phyloP scores from a whole-genome alignment of 768 basidiomycete species.

The Hemileccinum rubropunctum region DNA sequence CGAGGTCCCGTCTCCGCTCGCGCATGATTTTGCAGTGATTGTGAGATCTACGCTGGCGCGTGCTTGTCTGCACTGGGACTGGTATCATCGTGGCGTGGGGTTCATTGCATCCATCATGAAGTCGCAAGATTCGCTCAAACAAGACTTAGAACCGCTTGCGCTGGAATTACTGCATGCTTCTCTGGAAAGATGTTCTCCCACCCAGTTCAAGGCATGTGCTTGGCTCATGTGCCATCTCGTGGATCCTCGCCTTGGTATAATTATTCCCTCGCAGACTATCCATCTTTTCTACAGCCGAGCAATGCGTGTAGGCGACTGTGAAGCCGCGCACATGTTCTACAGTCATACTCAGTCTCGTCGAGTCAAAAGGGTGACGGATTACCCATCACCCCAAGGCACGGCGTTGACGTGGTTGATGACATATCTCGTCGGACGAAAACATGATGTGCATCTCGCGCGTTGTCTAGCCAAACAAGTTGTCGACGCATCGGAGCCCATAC shows the following conservation, averaged over 20 bases:
- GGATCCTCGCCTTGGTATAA: slow-evolving; percentile 22
- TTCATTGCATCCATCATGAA: slow-evolving; percentile 35
- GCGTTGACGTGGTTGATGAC: slow-evolving; percentile 54
- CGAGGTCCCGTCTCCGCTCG: slow-evolving; percentile 31
- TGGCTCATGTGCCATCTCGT: slow-evolving; percentile 42
- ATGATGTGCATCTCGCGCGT: slow-evolving; percentile 46
- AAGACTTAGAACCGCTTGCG: slow-evolving; percentile 33
- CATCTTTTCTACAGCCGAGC: slow-evolving; percentile 47
- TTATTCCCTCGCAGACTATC: slow-evolving; percentile 44
- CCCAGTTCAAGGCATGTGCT: slow-evolving; percentile 39
- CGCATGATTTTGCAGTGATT: slow-evolving; percentile 43
- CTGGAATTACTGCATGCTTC: slow-evolving; percentile 45
- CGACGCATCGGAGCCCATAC: slow-evolving; percentile 39
- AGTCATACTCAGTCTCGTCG: slow-evolving; percentile 37
- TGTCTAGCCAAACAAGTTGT: slow-evolving; percentile 49
- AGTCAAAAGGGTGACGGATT: slow-evolving; percentile 34
- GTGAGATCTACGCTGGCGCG: slow-evolving; percentile 48
- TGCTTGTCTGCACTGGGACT: slow-evolving; percentile 55
- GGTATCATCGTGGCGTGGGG: slow-evolving; percentile 41
- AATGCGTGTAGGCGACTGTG: slow-evolving; percentile 21
- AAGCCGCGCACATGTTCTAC: slow-evolving; percentile 47
- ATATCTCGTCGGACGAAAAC: slow-evolving; percentile 37
- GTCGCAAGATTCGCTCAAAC: slow-evolving; percentile 20
- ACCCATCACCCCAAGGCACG: slow-evolving; percentile 48
- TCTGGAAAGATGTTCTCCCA: slow-evolving; percentile 34